Percentiles rank a stretch among this genome's conserved stretches.
These are phyloP conservation scores for Schrenkiella parvula DNA, from an alignment of 345 rosid species.

Conservation along the genomic window DNA sequence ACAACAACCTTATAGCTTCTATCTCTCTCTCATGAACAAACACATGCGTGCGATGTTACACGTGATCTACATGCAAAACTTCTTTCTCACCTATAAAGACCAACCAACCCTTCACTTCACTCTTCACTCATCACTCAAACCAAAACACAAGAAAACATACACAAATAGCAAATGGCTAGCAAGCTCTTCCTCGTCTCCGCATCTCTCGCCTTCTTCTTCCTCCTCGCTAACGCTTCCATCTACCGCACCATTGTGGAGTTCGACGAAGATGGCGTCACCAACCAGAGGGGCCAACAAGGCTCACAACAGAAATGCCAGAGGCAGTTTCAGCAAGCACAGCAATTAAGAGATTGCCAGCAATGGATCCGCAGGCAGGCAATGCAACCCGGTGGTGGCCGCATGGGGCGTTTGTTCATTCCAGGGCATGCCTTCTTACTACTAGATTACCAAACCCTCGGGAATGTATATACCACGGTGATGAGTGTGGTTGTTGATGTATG, in stretches of 20 bases:
- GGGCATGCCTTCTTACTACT: constrained; percentile 5
- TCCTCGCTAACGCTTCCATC: constrained; percentile 36
- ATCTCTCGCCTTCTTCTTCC: constrained; percentile 26
- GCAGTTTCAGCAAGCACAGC: constrained; percentile 21
- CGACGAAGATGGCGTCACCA: constrained; percentile 16
- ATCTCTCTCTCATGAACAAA: not conserved
- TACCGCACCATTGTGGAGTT: constrained; percentile 33
- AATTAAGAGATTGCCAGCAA: constrained; percentile 8
- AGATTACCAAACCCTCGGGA: not conserved
- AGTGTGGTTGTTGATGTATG: not conserved
- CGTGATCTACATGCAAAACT: constrained; percentile 22
- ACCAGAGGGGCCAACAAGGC: not conserved
- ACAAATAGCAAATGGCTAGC: constrained; percentile 12
- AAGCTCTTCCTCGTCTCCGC: constrained; percentile 28
- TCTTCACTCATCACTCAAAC: not conserved
- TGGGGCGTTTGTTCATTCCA: constrained; percentile 18
- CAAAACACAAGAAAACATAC: not conserved
- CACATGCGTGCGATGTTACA: not conserved
- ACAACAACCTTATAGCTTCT: not conserved
- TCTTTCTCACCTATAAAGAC: not conserved
- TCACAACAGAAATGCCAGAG: not conserved
- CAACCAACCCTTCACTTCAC: not conserved
- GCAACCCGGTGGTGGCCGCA: not conserved
- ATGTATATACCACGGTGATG: not conserved
- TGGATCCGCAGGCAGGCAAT: not conserved